Evolutionary conservation across 495 filamentous ascomycete species (phyloP).

Genomic region (Daldinia bambusicola): DNA sequence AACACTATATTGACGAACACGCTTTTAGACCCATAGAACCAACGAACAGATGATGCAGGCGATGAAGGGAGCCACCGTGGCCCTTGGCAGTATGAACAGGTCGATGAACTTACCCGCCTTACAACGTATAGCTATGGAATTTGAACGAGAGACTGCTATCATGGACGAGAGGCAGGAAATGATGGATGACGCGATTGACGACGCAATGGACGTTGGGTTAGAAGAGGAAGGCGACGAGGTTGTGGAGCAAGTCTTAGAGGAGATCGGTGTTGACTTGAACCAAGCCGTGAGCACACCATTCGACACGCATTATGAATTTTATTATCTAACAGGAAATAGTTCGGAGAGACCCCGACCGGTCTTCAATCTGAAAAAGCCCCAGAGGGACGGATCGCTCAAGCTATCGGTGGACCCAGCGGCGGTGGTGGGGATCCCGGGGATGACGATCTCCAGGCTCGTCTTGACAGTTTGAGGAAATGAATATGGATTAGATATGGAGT

Average conservation of each 20-base stretch:
- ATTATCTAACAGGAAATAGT: constrained; percentile 56
- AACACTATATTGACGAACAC: constrained; percentile 12
- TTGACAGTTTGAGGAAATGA: constrained; percentile 77
- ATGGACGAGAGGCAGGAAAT: constrained; percentile 99
- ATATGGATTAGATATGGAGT: constrained; percentile 12
- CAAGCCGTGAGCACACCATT: constrained; percentile 72
- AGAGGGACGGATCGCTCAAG: constrained; percentile 77
- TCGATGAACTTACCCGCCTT: constrained; percentile 96
- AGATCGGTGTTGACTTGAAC: constrained; percentile 93
- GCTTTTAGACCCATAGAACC: constrained; percentile 84
- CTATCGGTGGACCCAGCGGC: constrained; percentile 69
- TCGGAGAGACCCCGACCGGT: constrained; percentile 81
- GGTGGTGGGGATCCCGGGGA: constrained; percentile 68
- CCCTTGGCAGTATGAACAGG: constrained; percentile 94
- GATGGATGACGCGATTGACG: constrained; percentile 99
- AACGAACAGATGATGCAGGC: constrained; percentile 99
- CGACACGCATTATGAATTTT: neutral
- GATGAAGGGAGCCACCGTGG: constrained; percentile 95
- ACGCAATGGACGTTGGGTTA: constrained; percentile 91
- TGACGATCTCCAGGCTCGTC: constrained; percentile 83
- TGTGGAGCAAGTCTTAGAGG: constrained; percentile 93
- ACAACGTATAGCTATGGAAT: constrained; percentile 98
- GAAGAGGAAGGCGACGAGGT: constrained; percentile 95
- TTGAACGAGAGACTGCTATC: constrained; percentile 97
- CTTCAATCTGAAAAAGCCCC: constrained; percentile 68